Base-by-base conservation (phyloP, 768 basidiomycete species). In the Crepidotus variabilis region DNA sequence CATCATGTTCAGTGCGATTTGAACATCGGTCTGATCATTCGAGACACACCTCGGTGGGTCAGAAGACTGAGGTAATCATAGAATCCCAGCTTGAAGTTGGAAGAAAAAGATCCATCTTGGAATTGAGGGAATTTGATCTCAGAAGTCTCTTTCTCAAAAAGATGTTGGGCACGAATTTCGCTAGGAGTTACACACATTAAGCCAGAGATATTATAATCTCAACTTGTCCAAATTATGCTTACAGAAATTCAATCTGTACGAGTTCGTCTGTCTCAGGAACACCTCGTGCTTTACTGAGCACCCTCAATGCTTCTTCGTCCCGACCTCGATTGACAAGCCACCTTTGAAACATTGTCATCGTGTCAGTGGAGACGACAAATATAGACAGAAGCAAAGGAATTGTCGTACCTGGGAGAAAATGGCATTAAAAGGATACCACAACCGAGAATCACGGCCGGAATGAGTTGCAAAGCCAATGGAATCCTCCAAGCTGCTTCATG, bases 311-410 rank as follows among this genome's bases (percentile, higher is more conserved):
- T 68, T 92, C 88, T 6, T 90, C 87, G 58, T 92, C 84, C 32
- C 88, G 79, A 43, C 87, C 87, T 66, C 85, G 74, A 63, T 89
- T 87, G 52, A 92, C 80, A n/a, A 92, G 77, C 87, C 87, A 89
- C 61, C 86, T 84, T 47, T 2, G 49, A 50, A 48, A 52, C n/a
- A 10, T 33, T 43, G 21, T 9, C 24, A 22, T 57, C 57, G 22
- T 54, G 23, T 34, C 35, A 24, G 21, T 21, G 8, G 46, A n/a
- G 32, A 18, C 21, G 32, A 22, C 20, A 22, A n/a, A 36, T 39
- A n/a, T n/a, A n/a, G n/a, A n/a, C n/a, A n/a, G n/a, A n/a, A n/a
- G n/a, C n/a, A n/a, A n/a, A n/a, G n/a, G 52, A 51, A 22, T 24
- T 11, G 20, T 59, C 70, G 34, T 67, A 83, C 81, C 87, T 75